These are phyloP conservation scores for Symbiodinium pilosum DNA, from an alignment of 73 alveolate species.

Conservation along the genomic window DNA sequence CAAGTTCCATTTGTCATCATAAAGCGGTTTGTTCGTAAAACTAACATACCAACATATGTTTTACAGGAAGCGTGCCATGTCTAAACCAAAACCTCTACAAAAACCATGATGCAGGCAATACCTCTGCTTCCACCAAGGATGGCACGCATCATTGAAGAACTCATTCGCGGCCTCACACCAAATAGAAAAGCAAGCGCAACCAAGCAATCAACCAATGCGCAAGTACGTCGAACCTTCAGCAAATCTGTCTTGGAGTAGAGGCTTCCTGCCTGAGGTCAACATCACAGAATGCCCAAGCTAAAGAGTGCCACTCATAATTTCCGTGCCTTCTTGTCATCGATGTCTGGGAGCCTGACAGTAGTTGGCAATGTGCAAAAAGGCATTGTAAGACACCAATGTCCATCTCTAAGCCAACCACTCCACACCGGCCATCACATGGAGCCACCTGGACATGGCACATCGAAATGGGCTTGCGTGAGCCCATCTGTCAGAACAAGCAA, in stretches of 20 bases:
- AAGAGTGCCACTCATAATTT: too few species aligned
- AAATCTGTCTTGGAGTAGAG: constrained; percentile 84
- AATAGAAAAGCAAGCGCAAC: too few species aligned
- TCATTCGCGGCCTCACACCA: constrained; percentile 27
- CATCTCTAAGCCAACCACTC: background rate
- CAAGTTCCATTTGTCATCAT: too few species aligned
- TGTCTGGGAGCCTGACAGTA: constrained; percentile 33
- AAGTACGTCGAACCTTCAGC: background rate
- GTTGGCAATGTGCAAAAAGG: background rate
- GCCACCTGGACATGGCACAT: background rate
- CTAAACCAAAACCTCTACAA: too few species aligned
- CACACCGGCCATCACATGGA: constrained; percentile 3
- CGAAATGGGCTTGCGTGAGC: background rate
- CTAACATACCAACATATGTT: too few species aligned
- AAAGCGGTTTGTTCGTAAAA: too few species aligned
- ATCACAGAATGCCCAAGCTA: too few species aligned
- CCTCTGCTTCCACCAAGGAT: background rate
- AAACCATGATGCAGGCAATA: too few species aligned
- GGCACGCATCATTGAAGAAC: constrained; percentile 79
- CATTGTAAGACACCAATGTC: too few species aligned
- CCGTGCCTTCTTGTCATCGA: constrained; percentile 52
- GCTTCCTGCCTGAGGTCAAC: constrained; percentile 49
- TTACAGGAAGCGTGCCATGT: too few species aligned
- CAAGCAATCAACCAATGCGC: too few species aligned
- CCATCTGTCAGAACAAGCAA: background rate